Percentiles rank a stretch among this genome's conserved stretches.
phyloP scores from a whole-genome alignment of 768 basidiomycete species.

The Mycena haematopus region DNA sequence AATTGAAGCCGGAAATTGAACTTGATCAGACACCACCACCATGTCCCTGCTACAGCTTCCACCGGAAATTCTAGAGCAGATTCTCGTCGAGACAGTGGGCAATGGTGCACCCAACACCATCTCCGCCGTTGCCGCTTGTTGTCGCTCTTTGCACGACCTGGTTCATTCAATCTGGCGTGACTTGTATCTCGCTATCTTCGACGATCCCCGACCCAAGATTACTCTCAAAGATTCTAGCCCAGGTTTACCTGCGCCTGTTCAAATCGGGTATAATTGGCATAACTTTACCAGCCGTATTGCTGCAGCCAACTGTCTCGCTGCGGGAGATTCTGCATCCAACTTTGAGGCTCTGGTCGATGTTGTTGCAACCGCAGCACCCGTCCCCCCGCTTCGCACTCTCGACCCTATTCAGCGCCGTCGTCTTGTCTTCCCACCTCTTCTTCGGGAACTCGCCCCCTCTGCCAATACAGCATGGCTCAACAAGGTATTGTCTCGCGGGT shows the following conservation, averaged over 20 bases:
- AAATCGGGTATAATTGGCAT: conserved; percentile 31
- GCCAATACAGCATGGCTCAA: conserved; percentile 45
- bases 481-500: conserved; percentile 36
- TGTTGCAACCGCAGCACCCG: conserved; percentile 26
- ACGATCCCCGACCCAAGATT: conserved; percentile 51
- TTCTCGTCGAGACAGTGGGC: conserved; percentile 37
- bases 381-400: not conserved
- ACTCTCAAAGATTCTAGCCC: conserved; percentile 14
- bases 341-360: conserved; percentile 31
- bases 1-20: no score
- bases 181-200: conserved; percentile 55
- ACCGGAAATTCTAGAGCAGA: conserved; percentile 47
- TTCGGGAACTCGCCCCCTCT: conserved; percentile 31
- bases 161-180: conserved; percentile 55
- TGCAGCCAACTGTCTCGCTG: conserved; percentile 17
- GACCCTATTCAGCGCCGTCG: conserved; percentile 9
- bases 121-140: conserved; percentile 44
- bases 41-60: conserved; percentile 34
- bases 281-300: conserved; percentile 19
- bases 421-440: conserved; percentile 24
- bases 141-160: conserved; percentile 40
- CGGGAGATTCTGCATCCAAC: conserved; percentile 15
- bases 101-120: conserved; percentile 23
- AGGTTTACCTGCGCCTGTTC: conserved; percentile 2
- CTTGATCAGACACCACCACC: conserved; percentile 2